These are phyloP conservation scores for Dioscorea zingiberensis DNA, from an alignment of 106 monocot genomes.

Conservation along the genomic window DNA sequence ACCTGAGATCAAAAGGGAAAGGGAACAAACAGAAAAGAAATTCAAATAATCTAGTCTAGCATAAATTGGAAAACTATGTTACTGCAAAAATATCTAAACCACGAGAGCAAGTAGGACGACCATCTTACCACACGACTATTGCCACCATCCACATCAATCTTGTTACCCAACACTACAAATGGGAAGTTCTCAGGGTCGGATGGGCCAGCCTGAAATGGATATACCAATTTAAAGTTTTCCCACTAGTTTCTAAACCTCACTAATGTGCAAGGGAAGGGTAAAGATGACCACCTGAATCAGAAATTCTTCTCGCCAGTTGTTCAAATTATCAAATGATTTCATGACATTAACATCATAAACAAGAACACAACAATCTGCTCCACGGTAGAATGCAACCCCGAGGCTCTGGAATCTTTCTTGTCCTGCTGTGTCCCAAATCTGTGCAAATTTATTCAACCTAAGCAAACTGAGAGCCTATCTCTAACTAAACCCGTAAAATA, in stretches of 20 bases:
- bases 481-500: no score
- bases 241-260: no score
- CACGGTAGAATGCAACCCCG: slow-evolving; percentile 89
- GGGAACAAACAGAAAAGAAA: no score
- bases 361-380: slow-evolving; percentile 96
- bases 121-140: slow-evolving; percentile 62
- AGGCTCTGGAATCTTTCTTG: slow-evolving; percentile 97
- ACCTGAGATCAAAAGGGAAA: slow-evolving; percentile 28
- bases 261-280: no score
- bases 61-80: no score
- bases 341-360: slow-evolving; percentile 84
- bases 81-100: no score
- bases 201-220: slow-evolving; percentile 56
- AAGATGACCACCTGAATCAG: slow-evolving; percentile 38
- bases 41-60: no score
- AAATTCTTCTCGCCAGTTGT: slow-evolving; percentile 64
- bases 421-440: slow-evolving; percentile 97
- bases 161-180: slow-evolving; percentile 85
- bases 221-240: no score
- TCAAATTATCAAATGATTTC: slow-evolving; percentile 81
- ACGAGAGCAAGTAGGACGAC: not conserved
- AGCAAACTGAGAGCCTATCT: no score
- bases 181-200: slow-evolving; percentile 81
- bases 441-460: not conserved
- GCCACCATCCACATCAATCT: slow-evolving; percentile 66